A percentile compares a stretch with the other conserved stretches of the same genome.
Conservation (phyloP, 2,329 filamentous ascomycete species). For the Neonectria faginata region DNA sequence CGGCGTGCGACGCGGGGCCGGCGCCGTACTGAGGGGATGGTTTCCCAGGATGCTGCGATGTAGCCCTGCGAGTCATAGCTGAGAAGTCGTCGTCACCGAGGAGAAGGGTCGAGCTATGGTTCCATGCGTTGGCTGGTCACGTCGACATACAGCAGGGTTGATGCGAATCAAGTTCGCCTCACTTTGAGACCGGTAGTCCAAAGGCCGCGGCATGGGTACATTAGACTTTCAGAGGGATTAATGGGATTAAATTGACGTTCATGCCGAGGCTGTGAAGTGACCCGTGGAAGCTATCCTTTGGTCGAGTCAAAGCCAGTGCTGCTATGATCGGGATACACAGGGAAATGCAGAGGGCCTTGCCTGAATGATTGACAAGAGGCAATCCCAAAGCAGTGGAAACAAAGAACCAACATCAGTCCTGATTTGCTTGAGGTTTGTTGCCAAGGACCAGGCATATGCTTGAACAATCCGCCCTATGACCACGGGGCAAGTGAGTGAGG, state of each 20-base stretch:
- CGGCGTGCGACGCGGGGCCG: conserved; percentile 27
- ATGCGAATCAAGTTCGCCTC: not conserved
- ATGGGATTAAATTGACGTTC: not conserved
- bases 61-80: not conserved
- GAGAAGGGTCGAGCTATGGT: not conserved
- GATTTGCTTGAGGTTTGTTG: not conserved
- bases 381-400: not conserved
- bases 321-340: no score
- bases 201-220: not conserved
- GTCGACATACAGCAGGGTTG: not conserved
- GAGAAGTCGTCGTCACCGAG: not conserved
- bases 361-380: not conserved
- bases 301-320: no score
- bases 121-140: not conserved
- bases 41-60: no score
- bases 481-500: not conserved
- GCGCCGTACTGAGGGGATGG: not conserved
- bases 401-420: not conserved
- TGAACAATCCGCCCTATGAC: not conserved
- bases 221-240: conserved; percentile 2
- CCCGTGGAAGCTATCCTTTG: not conserved
- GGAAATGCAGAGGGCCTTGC: not conserved
- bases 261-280: not conserved
- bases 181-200: not conserved
- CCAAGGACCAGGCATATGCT: not conserved